phyloP scores from a whole-genome alignment of 2,329 filamentous ascomycete genomes.

The Aspergillus eucalypticola region DNA sequence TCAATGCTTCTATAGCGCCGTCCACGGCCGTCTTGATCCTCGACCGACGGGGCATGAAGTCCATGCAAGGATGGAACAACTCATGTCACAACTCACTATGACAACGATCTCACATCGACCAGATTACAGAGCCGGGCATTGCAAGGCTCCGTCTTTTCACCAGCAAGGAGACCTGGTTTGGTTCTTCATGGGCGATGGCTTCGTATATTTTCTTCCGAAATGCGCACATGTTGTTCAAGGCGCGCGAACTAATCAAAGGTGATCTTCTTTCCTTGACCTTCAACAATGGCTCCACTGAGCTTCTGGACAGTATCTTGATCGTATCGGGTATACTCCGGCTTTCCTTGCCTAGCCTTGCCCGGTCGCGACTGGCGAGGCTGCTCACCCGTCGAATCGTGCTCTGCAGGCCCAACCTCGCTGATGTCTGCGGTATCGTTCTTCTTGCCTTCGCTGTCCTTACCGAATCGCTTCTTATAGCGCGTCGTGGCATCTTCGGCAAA shows the following conservation, averaged over 20 bases:
- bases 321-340: constrained; percentile 48
- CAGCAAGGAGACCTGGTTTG: background rate
- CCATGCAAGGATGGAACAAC: constrained; percentile 3
- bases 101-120: background rate
- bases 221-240: background rate
- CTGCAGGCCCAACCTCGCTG: constrained; percentile 12
- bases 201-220: background rate
- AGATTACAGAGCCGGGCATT: background rate
- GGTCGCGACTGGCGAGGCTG: constrained; percentile 20
- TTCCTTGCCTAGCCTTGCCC: constrained; percentile 27
- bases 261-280: constrained; percentile 75
- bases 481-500: constrained; percentile 88
- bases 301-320: constrained; percentile 58
- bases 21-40: background rate
- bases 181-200: background rate
- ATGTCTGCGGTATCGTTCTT: constrained; percentile 21
- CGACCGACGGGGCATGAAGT: background rate
- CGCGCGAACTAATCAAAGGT: constrained; percentile 66
- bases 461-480: constrained; percentile 91
- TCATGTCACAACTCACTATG: background rate
- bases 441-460: constrained; percentile 63
- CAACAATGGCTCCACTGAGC: constrained; percentile 76
- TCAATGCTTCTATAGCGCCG: background rate
- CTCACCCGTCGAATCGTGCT: constrained; percentile 26
- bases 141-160: background rate